Evolutionary conservation across 805 yeast genomes (phyloP).

Genomic region (Metschnikowia proteae): DNA sequence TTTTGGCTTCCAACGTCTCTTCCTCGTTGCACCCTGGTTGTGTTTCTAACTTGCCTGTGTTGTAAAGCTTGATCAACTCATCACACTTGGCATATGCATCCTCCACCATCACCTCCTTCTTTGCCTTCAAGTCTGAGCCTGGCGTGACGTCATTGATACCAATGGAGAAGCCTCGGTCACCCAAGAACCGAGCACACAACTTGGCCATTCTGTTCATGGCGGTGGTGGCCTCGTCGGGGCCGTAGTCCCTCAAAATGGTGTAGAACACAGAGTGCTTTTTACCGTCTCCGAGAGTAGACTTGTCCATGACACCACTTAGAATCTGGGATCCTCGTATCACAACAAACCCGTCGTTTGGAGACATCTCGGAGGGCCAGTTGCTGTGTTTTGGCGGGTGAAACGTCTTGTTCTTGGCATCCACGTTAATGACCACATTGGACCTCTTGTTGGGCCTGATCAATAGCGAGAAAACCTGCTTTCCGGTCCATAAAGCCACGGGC

Average conservation of each 20-base stretch:
- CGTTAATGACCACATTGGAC: conserved; percentile 79
- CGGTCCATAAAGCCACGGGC: conserved; percentile 93
- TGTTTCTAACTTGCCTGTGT: conserved; percentile 86
- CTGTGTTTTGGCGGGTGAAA: conserved; percentile 71
- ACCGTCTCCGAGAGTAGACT: conserved; percentile 94
- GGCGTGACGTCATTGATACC: conserved; percentile 98
- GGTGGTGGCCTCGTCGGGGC: conserved; percentile 91
- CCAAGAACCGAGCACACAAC: conserved; percentile 90
- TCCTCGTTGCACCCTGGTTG: conserved; percentile 99
- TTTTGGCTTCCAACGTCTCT: conserved; percentile 95
- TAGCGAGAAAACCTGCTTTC: conserved; percentile 89
- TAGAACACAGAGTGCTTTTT: conserved; percentile 95
- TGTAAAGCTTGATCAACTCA: conserved; percentile 73
- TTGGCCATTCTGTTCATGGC: conserved; percentile 99
- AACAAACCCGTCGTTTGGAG: conserved; percentile 94
- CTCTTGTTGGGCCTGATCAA: conserved; percentile 76
- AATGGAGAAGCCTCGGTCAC: conserved; percentile 93
- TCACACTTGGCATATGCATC: conserved; percentile 88
- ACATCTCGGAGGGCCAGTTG: conserved; percentile 79
- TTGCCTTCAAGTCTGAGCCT: conserved; percentile 65
- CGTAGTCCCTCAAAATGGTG: conserved; percentile 91
- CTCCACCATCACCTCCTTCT: conserved; percentile 87
- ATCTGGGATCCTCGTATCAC: conserved; percentile 86
- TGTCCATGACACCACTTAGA: conserved; percentile 94
- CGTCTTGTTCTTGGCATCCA: conserved; percentile 93